phyloP scores from a whole-genome alignment of 306 rosid species.

The Carpinus viminea region DNA sequence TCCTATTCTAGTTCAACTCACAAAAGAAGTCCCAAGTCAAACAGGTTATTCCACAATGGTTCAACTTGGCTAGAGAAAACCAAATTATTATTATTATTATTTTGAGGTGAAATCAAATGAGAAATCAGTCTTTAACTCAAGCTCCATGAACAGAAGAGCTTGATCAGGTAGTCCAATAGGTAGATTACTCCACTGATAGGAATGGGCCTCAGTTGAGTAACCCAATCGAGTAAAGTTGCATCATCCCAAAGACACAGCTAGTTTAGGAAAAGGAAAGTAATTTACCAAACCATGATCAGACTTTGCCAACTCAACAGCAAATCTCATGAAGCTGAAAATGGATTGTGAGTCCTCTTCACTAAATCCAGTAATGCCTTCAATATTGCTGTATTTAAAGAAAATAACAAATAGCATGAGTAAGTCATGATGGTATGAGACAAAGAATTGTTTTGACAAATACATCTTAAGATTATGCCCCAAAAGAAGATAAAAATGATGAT shows the following conservation, averaged over 20 bases:
- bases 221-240: background rate
- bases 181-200: too few species aligned
- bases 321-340: conserved; percentile 63
- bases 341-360: conserved; percentile 54
- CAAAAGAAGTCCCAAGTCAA: background rate
- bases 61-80: background rate
- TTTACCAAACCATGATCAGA: conserved; percentile 54
- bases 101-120: too few species aligned
- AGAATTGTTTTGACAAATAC: conserved; percentile 1
- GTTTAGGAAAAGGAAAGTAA: conserved; percentile 4
- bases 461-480: background rate
- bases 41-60: background rate
- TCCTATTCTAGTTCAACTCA: background rate
- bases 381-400: conserved; percentile 52
- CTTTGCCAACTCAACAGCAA: conserved; percentile 69
- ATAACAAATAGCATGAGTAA: conserved; percentile 22
- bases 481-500: conserved; percentile 8
- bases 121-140: background rate
- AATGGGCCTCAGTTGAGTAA: background rate
- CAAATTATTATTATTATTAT: too few species aligned
- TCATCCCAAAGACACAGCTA: conserved; percentile 11
- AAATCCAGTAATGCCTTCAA: conserved; percentile 91
- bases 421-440: conserved; percentile 13
- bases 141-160: conserved; percentile 2
- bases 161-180: background rate